Base-by-base conservation (phyloP, 768 basidiomycete genomes). In the Phanerochaete sordida region DNA sequence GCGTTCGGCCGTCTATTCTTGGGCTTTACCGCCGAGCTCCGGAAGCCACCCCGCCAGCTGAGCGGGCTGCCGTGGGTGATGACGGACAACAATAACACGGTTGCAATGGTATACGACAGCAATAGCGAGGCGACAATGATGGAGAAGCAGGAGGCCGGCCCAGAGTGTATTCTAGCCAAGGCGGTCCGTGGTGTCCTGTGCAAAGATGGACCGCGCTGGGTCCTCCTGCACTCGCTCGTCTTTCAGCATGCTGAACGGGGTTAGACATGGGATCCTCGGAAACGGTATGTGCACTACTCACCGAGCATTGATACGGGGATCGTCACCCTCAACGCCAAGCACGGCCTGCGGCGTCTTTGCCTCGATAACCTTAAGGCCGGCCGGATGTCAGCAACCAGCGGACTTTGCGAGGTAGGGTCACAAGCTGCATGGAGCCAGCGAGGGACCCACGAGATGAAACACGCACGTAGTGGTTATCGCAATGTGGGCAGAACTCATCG, bases 401-500 rank as follows among this genome's bases (percentile, higher is more conserved):
- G 27, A 19, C 26, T 24, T 24, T 31, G 19, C 44, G 23, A 56
- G 37, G 47, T 27, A 57, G 61, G 24, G 37, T 37, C 53, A 48
- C 37, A 50, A n/a, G 39, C 48, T 13, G 60, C 53, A 53, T 35
- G 56, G 51, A 28, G 31, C 13, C 44, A 57, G 56, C 56, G 33
- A 44, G 54, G 21, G 46, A 24, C 28, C 23, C 46, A 54, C 48
- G 55, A 61, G 52, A 57, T n/a, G 24, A 45, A 26, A 49, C n/a
- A 79, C 90, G 67, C 70, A 96, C 97, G 72, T 95, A 99, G 70
- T 95, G 95, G 71, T 98, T 98, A 74, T 98, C 97, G 70, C 97
- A 98, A 74, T 97, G 90, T 0, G 96, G 97, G 71, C 97, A 98
- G 71, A 88, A 98, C 74, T 99, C 97, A 71, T 98, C 95, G 69